Evolutionary conservation across 805 yeast species (phyloP).

Genomic region (Lipomyces orientalis): DNA sequence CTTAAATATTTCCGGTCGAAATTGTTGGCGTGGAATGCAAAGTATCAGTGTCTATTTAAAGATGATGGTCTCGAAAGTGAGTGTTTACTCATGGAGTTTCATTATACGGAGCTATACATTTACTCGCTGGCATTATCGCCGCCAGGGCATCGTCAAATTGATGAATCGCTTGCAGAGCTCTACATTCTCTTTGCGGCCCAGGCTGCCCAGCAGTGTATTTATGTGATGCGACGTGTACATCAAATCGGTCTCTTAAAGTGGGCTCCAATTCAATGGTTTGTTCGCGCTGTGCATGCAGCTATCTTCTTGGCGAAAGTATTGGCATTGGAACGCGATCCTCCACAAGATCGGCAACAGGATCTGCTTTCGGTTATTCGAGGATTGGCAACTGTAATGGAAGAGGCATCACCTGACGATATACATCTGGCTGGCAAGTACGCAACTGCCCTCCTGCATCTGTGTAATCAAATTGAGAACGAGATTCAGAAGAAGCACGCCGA

Average conservation of each 20-base stretch:
- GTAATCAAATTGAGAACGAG: slow-evolving; percentile 30
- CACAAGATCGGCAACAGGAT: slow-evolving; percentile 51
- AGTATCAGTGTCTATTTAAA: slow-evolving; percentile 60
- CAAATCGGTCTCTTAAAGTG: slow-evolving; percentile 62
- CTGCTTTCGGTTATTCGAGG: slow-evolving; percentile 68
- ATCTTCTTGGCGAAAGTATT: slow-evolving; percentile 90
- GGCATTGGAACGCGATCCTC: slow-evolving; percentile 40
- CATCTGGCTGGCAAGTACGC: slow-evolving; percentile 62
- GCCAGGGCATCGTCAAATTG: slow-evolving; percentile 45
- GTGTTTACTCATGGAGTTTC: slow-evolving; percentile 77
- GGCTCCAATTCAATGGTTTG: slow-evolving; percentile 94
- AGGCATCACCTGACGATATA: slow-evolving; percentile 86
- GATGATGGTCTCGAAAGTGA: slow-evolving; percentile 63
- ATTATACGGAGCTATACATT: slow-evolving; percentile 82
- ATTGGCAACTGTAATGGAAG: slow-evolving; percentile 75
- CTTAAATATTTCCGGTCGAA: slow-evolving; percentile 76
- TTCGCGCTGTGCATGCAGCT: slow-evolving; percentile 82
- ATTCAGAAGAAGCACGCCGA: slow-evolving; percentile 13
- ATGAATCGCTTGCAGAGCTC: slow-evolving; percentile 67
- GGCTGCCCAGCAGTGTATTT: slow-evolving; percentile 80
- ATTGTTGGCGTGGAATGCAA: slow-evolving; percentile 76
- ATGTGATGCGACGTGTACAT: slow-evolving; percentile 73
- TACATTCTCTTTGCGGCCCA: slow-evolving; percentile 81
- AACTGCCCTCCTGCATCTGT: slow-evolving; percentile 23
- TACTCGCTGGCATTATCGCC: slow-evolving; percentile 78